phyloP scores from a whole-genome alignment of 164 flowering plant genomes.

The Kingdonia uniflora region DNA sequence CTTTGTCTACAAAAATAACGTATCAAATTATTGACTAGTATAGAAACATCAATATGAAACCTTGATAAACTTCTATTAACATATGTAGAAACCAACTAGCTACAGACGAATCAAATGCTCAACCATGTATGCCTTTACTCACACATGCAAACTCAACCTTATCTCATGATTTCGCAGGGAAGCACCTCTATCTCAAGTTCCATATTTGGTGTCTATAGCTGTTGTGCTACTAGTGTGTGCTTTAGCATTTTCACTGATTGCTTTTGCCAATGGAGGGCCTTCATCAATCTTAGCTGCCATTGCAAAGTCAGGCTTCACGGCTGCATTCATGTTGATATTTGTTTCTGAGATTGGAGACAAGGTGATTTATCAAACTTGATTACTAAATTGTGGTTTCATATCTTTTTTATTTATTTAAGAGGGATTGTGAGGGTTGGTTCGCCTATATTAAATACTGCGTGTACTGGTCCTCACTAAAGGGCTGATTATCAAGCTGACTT shows the following conservation, averaged over 20 bases:
- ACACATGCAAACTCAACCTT: slow-evolving; percentile 6
- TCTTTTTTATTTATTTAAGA: not conserved
- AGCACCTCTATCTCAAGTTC: slow-evolving; percentile 38
- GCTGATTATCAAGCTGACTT: too few relatives aligned
- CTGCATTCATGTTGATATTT: slow-evolving; percentile 89
- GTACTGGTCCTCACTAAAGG: too few relatives aligned
- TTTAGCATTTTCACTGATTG: slow-evolving; percentile 48
- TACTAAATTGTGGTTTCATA: not conserved
- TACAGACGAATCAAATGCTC: too few relatives aligned
- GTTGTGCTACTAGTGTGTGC: slow-evolving; percentile 61
- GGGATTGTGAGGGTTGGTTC: too few relatives aligned
- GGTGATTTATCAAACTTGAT: slow-evolving; percentile 24
- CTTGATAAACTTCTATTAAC: too few relatives aligned
- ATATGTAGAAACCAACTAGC: too few relatives aligned
- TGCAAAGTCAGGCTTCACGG: slow-evolving; percentile 94
- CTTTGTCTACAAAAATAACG: too few relatives aligned
- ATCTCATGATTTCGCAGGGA: slow-evolving; percentile 37
- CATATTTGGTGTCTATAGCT: slow-evolving; percentile 54
- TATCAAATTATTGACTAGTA: too few relatives aligned
- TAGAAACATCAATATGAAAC: too few relatives aligned
- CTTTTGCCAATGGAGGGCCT: slow-evolving; percentile 62
- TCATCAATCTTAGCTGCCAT: slow-evolving; percentile 64
- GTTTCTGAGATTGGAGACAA: slow-evolving; percentile 99
- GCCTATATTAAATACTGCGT: too few relatives aligned
- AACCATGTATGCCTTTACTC: too few relatives aligned